phyloP scores from a whole-genome alignment of 768 basidiomycete genomes.

The Tricholoma bakamatsutake region DNA sequence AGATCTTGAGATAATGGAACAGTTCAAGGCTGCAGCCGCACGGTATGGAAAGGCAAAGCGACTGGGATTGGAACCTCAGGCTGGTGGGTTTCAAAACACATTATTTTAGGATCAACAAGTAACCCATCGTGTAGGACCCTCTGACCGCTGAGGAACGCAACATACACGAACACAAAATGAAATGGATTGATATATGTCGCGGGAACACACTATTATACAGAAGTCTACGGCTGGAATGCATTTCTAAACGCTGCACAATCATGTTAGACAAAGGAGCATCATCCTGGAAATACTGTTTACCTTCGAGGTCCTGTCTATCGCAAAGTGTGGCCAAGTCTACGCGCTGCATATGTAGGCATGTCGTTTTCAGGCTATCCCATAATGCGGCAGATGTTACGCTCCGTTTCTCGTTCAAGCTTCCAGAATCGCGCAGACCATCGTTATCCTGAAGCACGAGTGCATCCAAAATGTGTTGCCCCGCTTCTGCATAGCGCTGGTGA shows the following conservation, averaged over 20 bases:
- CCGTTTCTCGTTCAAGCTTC: conserved; percentile 43
- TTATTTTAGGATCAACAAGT: not conserved
- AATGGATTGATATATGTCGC: not conserved
- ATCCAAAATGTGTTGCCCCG: conserved; percentile 81
- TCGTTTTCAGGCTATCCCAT: conserved; percentile 86
- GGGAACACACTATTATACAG: too few species aligned
- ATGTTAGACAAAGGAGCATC: not conserved
- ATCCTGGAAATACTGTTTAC: conserved; percentile 22
- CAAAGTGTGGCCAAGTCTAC: conserved; percentile 73
- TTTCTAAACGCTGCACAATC: not conserved
- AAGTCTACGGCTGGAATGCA: not conserved
- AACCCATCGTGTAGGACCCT: not conserved
- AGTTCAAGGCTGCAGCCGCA: conserved; percentile 22
- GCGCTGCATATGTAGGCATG: conserved; percentile 76
- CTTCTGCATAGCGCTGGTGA: conserved; percentile 75
- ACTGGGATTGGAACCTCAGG: conserved; percentile 17
- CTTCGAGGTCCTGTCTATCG: conserved; percentile 64
- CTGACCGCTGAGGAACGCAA: conserved; percentile 4
- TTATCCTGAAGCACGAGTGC: conserved; percentile 86
- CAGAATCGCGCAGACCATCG: conserved; percentile 57
- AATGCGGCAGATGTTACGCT: conserved; percentile 73
- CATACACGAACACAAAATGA: not conserved
- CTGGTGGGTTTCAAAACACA: conserved; percentile 9
- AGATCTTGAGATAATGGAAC: conserved; percentile 27
- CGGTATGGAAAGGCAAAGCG: conserved; percentile 22